phyloP scores from a whole-genome alignment of 495 filamentous ascomycete genomes.

The Cercophora samala region DNA sequence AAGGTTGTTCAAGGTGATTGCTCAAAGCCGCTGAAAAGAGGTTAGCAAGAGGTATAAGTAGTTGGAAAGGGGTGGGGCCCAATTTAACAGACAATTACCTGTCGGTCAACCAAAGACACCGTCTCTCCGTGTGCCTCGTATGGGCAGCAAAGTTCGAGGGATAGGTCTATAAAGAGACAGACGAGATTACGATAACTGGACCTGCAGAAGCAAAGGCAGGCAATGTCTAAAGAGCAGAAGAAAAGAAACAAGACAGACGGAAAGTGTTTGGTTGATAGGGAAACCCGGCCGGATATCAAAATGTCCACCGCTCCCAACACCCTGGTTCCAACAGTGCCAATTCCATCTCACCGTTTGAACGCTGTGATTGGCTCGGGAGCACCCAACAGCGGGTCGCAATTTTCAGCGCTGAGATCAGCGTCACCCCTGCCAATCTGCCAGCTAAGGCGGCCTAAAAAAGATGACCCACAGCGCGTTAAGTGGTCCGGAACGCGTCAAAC shows the following conservation, averaged over 20 bases:
- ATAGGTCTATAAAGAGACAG: not conserved
- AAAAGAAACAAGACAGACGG: not conserved
- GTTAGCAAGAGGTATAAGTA: not conserved
- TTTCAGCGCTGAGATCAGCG: not conserved
- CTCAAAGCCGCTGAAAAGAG: not conserved
- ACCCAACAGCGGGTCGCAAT: not conserved
- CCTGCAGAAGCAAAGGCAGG: not conserved
- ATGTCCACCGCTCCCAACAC: not conserved
- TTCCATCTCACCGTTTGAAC: not conserved
- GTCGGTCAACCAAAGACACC: not conserved
- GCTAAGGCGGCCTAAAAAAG: not conserved
- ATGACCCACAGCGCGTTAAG: slow-evolving; percentile 28
- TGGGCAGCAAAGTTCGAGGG: not conserved
- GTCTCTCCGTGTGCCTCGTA: not conserved
- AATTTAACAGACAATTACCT: not conserved
- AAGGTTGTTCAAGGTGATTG: not conserved
- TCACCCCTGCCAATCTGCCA: not conserved
- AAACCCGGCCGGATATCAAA: not conserved
- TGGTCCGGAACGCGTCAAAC: slow-evolving; percentile 19
- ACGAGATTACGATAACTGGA: not conserved
- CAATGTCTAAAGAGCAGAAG: not conserved
- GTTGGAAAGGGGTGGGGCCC: not conserved
- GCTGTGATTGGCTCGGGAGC: not conserved
- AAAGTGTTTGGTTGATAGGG: not conserved
- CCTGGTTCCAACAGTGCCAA: not conserved